Evolutionary conservation across 352 stramenopile species (phyloP).

Genomic region (Phytopythium vexans): DNA sequence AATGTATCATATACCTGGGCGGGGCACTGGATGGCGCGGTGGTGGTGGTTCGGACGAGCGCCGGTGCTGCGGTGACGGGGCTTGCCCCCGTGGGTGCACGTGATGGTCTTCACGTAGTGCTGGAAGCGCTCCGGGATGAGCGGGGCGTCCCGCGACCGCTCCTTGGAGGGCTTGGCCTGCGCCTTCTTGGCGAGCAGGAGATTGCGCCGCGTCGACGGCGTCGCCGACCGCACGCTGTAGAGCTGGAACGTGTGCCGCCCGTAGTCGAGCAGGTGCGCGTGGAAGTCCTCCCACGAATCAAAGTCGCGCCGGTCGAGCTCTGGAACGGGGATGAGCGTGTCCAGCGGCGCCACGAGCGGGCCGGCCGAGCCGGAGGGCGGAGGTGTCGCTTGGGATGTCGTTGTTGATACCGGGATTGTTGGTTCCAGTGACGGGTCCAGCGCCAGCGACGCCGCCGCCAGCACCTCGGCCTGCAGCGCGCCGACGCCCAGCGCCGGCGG

Average conservation of each 20-base stretch:
- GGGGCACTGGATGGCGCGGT: slow-evolving; percentile 28
- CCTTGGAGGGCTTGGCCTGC: slow-evolving; percentile 3
- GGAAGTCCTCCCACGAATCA: slow-evolving; percentile 26
- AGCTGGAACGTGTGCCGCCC: slow-evolving; percentile 22
- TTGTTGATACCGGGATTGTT: background rate
- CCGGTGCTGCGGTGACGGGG: slow-evolving; percentile 19
- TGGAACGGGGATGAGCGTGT: slow-evolving; percentile 13
- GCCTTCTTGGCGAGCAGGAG: slow-evolving; percentile 16
- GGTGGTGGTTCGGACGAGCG: slow-evolving; percentile 17
- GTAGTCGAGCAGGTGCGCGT: slow-evolving; percentile 15
- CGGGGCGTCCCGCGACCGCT: background rate
- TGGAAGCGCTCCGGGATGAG: slow-evolving; percentile 23
- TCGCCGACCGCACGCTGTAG: slow-evolving; percentile 28
- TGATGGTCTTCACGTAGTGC: slow-evolving; percentile 34
- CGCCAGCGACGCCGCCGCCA: slow-evolving; percentile 1
- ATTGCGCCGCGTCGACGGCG: slow-evolving; percentile 21
- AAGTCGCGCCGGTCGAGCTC: slow-evolving; percentile 18
- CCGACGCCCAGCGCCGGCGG: background rate
- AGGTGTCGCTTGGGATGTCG: background rate
- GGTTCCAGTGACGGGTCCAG: background rate
- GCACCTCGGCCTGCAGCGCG: slow-evolving; percentile 5
- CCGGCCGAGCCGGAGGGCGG: background rate
- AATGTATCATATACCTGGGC: slow-evolving; percentile 16
- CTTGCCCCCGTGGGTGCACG: slow-evolving; percentile 30
- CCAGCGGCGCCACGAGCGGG: slow-evolving; percentile 16